Base-by-base conservation (phyloP, 2,329 filamentous ascomycete species). In the Trichoderma sp. region DNA sequence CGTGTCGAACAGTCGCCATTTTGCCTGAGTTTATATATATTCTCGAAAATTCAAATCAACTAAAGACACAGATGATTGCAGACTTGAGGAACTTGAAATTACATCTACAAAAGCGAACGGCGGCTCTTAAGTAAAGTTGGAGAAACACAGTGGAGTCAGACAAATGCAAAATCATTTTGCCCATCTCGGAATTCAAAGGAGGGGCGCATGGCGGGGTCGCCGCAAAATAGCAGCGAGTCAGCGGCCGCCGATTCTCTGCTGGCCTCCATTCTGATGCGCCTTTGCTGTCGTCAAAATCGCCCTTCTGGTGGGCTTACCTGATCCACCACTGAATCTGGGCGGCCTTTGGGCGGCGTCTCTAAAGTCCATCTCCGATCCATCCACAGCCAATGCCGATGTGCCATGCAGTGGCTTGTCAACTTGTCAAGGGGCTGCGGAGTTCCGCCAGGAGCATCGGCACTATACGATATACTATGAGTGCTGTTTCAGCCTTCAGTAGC, bases 1-100 rank as follows among this genome's bases (percentile, higher is more conserved):
- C 75, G 68, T 75, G 74, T 64, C 73, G 72, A 53, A 75, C 41
- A 24, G 72, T 75, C 9, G 71, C 72, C 63, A 73, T 75, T 21
- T 21, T 60, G 24, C n/a, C 24, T 74, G 31, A 4, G 21, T 27
- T 56, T 45, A 45, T 45, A 16, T 38, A 21, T 1, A 11, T 65
- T 18, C 14, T 14, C 16, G 4, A 27, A 27, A 38, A 64, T 53
- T 18, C 8, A 18, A 2, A 24, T 24, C 18, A 27, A 50, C 35
- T 29, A 35, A 50, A 33, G 24, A 35, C 68, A 33, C 45, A 53
- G 16, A 14, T 65, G 11, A 12, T 38, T 24, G n/a, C 27, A 7
- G n/a, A 66, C 29, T 21, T 63, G 24, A 71, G 33, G 12, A 45
- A 29, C 35, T 29, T 27, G n/a, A 18, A 24, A 45, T 21, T 75